Evolutionary conservation across 1,284 basidiomycete species (phyloP), one percentile per base, ranked within the genome.

Genomic region (Puccinia horiana): DNA sequence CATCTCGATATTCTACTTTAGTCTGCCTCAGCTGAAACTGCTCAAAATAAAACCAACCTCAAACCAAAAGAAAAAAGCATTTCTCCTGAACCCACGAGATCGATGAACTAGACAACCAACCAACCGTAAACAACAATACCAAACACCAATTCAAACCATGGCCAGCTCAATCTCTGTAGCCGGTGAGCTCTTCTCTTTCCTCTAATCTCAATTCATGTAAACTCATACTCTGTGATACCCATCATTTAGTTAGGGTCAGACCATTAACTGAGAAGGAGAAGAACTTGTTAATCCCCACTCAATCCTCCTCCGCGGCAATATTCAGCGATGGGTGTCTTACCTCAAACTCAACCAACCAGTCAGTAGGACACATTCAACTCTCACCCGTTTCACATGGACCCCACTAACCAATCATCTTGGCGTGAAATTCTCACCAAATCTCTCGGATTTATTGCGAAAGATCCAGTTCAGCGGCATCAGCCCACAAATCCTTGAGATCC

Each of bases 191-290:
- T 58, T 40, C 18, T 26, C 26, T 20, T 76, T 69, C 52, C 83
- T 83, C 63, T 83, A 83, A 69, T 58, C 20, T 69, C 49, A 54
- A 49, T 72, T 54, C 35, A 37, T 77, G 54, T 35, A 49, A 47
- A 23, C 82, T 86, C 80, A 56, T 44, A 81, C 42, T n/a, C 69
- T 65, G 11, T 69, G 52, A 29, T 6, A 61, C 54, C 63, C 18
- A 8, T 69, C 18, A 18, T 40, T 69, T 56, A 95, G 95, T 98
- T 75, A 94, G 95, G 84, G 93, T 96, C 79, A 91, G 95, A 81
- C 95, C 95, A 73, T 94, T 95, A 83, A 93, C 92, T 40, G 82
- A 91, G 75, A 93, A 91, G 90, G 96, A 98, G 88, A 90, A 91
- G 26, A 91, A 92, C 20, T 91, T 92, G 76, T 90, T 97, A 56